These are phyloP conservation scores for Paecilomyces dactylethromorphus DNA, from an alignment of 2,329 filamentous ascomycete genomes.

Conservation along the genomic window DNA sequence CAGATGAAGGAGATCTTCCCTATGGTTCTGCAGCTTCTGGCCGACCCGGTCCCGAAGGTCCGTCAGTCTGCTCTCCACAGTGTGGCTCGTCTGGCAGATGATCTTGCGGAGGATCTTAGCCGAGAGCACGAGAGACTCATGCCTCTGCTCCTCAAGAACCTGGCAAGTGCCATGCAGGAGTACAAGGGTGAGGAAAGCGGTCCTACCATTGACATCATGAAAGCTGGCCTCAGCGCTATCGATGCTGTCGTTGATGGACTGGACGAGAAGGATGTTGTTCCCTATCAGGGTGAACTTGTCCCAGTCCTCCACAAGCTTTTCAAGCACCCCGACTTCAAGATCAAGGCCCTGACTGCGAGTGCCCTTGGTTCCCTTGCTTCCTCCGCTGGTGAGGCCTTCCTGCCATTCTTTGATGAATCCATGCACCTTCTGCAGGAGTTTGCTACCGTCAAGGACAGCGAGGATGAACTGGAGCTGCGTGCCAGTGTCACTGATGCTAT, in stretches of 20 bases:
- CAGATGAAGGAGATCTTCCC: constrained; percentile 84
- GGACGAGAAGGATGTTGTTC: constrained; percentile 70
- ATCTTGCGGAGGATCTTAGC: constrained; percentile 83
- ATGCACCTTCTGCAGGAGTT: constrained; percentile 86
- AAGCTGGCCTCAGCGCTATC: constrained; percentile 80
- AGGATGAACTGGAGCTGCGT: constrained; percentile 83
- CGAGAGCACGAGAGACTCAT: constrained; percentile 81
- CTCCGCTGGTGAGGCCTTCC: constrained; percentile 73
- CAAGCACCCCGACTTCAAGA: constrained; percentile 74
- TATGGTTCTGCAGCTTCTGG: constrained; percentile 70
- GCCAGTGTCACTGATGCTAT: constrained; percentile 88
- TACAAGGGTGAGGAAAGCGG: constrained; percentile 60
- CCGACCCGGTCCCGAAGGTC: constrained; percentile 77
- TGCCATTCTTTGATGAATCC: constrained; percentile 84
- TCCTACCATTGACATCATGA: constrained; percentile 77
- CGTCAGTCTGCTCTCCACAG: constrained; percentile 81
- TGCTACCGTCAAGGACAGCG: constrained; percentile 76
- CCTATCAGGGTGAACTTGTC: constrained; percentile 76
- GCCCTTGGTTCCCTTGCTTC: constrained; percentile 87
- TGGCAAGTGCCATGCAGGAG: constrained; percentile 69
- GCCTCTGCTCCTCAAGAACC: constrained; percentile 77
- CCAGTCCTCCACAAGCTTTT: constrained; percentile 79
- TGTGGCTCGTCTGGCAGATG: constrained; percentile 84
- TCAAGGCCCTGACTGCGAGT: constrained; percentile 83
- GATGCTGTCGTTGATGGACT: constrained; percentile 79